Conservation (phyloP, 2,329 filamentous ascomycete genomes). For the Fusarium chuoi region DNA sequence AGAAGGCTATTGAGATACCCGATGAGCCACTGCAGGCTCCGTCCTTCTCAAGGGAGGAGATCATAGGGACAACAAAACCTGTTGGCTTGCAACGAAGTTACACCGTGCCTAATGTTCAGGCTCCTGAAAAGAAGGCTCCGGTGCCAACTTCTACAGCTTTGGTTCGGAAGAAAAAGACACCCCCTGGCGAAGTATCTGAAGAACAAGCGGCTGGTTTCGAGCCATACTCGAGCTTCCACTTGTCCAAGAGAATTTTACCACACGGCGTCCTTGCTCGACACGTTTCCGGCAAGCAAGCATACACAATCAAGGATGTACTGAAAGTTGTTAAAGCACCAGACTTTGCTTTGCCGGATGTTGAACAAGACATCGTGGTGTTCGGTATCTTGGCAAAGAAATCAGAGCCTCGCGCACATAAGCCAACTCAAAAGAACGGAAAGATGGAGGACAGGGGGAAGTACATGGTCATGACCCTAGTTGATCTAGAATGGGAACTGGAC, state of each 20-base stretch:
- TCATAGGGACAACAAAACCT: slow-evolving; percentile 54
- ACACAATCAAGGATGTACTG: slow-evolving; percentile 82
- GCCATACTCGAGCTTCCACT: slow-evolving; percentile 84
- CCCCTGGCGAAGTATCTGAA: slow-evolving; percentile 34
- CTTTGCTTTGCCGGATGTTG: slow-evolving; percentile 82
- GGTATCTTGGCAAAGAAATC: slow-evolving; percentile 91
- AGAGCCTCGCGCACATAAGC: slow-evolving; percentile 72
- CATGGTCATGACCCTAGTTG: slow-evolving; percentile 89
- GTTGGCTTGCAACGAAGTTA: slow-evolving; percentile 56
- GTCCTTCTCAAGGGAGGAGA: slow-evolving; percentile 71
- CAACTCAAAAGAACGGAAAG: slow-evolving; percentile 56
- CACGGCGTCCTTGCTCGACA: slow-evolving; percentile 83
- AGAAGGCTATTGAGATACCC: slow-evolving; percentile 65
- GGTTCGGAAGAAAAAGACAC: slow-evolving; percentile 27
- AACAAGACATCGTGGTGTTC: slow-evolving; percentile 90
- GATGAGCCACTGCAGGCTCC: slow-evolving; percentile 59
- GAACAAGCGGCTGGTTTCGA: slow-evolving; percentile 71
- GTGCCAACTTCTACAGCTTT: slow-evolving; percentile 16
- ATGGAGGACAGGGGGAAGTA: slow-evolving; percentile 79
- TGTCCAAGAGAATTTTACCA: slow-evolving; percentile 84
- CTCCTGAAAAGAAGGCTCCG: slow-evolving; percentile 32
- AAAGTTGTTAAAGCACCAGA: slow-evolving; percentile 83
- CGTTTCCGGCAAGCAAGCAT: slow-evolving; percentile 79
- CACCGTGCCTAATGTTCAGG: slow-evolving; percentile 51
- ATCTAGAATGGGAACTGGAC: slow-evolving; percentile 90